Evolutionary conservation across 148 eudicot genomes (phyloP).

Genomic region (Fagopyrum esculentum): DNA sequence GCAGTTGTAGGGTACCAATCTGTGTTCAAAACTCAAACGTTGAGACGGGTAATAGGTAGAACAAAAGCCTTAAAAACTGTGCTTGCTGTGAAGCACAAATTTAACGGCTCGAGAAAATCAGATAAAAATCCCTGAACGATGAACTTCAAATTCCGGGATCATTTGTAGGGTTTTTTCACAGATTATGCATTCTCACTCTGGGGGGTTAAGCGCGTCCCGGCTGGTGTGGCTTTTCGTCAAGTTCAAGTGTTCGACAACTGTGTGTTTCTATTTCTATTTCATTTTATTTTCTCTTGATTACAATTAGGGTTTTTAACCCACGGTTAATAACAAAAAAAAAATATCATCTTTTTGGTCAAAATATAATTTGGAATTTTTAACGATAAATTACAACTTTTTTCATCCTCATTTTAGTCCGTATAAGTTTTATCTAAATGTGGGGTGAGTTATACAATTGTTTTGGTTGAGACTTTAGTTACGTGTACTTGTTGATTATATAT

Average conservation of each 20-base stretch:
- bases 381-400: no score
- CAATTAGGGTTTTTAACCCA: no score
- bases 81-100: slow-evolving; percentile 6
- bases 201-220: slow-evolving; percentile 3
- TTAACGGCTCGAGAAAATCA: slow-evolving; percentile 4
- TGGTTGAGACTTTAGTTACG: no score
- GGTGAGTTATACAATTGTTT: no score
- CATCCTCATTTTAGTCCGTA: no score
- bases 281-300: no score
- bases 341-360: no score
- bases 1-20: background rate
- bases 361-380: no score
- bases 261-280: no score
- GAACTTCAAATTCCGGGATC: background rate
- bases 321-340: no score
- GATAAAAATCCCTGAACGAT: background rate
- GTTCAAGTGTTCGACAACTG: background rate
- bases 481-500: no score
- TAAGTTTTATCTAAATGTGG: no score
- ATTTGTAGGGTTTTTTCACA: background rate
- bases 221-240: background rate
- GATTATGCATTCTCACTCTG: background rate
- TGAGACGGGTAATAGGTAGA: background rate
- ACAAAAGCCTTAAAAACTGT: background rate
- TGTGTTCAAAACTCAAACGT: background rate